Evolutionary conservation across 208 protist genomes (phyloP).

Genomic region (Leptomonas seymouri): DNA sequence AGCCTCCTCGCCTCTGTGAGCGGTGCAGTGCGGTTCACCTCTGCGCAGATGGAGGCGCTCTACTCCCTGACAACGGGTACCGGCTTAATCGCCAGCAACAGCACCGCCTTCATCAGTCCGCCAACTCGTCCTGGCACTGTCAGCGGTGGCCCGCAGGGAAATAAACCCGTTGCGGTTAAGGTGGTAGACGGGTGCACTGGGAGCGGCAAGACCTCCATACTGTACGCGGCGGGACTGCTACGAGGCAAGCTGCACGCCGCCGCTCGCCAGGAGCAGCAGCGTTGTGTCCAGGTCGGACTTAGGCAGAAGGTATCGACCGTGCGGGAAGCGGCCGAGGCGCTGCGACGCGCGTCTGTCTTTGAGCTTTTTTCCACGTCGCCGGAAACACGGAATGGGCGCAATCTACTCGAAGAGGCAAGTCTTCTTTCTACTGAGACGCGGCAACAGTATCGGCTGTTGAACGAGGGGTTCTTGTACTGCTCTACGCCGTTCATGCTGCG

Average conservation of each 20-base stretch:
- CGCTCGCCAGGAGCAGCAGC: constrained; percentile 65
- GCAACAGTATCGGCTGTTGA: constrained; percentile 36
- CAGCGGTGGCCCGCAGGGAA: constrained; percentile 1
- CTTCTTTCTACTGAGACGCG: constrained; percentile 18
- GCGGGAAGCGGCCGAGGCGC: constrained; percentile 19
- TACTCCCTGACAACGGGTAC: constrained; percentile 37
- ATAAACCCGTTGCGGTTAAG: constrained; percentile 35
- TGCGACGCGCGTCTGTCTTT: constrained; percentile 15
- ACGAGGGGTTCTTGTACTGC: constrained; percentile 58
- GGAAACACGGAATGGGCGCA: constrained; percentile 9
- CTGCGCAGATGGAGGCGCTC: constrained; percentile 76
- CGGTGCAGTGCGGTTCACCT: constrained; percentile 44
- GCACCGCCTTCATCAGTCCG: constrained; percentile 5
- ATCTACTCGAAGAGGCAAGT: constrained; percentile 49
- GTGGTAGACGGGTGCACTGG: constrained; percentile 61
- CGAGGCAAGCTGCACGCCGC: constrained; percentile 53
- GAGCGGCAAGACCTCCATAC: constrained; percentile 76
- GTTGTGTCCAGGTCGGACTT: constrained; percentile 40
- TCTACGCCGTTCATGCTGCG: constrained; percentile 69
- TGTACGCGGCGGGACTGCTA: constrained; percentile 55
- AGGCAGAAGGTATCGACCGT: constrained; percentile 40
- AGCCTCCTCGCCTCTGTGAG: constrained; percentile 23
- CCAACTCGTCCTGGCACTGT: constrained; percentile 4
- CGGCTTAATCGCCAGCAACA: background rate
- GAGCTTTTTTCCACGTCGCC: constrained; percentile 23